phyloP scores from a whole-genome alignment of 139 green algal genomes.

The Pleodorina starrii region DNA sequence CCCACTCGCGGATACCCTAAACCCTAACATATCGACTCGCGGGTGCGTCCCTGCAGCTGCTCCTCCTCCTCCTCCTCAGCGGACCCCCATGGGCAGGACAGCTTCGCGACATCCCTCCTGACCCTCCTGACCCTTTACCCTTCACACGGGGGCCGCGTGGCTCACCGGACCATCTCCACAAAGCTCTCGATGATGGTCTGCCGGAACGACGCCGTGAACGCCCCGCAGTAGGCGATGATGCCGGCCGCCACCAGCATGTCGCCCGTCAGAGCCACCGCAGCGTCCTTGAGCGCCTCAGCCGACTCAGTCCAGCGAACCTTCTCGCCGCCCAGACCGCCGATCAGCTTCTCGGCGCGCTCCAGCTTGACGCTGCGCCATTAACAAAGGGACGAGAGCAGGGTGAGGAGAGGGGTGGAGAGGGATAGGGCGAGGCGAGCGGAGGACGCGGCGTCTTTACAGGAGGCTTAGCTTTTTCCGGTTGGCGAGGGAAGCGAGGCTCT shows the following conservation, averaged over 20 bases:
- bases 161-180: slow-evolving; percentile 63
- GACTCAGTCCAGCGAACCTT: slow-evolving; percentile 76
- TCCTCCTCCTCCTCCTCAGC: no score
- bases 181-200: slow-evolving; percentile 66
- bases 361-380: slow-evolving; percentile 79
- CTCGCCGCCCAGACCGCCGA: slow-evolving; percentile 74
- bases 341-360: slow-evolving; percentile 80
- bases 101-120: no score
- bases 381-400: background rate
- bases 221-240: slow-evolving; percentile 80
- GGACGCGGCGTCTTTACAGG: no score
- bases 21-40: no score
- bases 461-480: no score
- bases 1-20: no score
- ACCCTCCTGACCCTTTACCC: no score
- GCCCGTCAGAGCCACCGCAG: slow-evolving; percentile 78
- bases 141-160: no score
- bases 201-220: slow-evolving; percentile 80
- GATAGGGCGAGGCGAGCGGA: no score
- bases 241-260: slow-evolving; percentile 84
- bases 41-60: no score
- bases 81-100: no score
- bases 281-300: slow-evolving; percentile 65
- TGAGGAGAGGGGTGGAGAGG: background rate
- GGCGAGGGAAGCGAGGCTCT: no score